Evolutionary conservation across 345 rosid genomes (phyloP).

Genomic region (Chamaenerion angustifolium): DNA sequence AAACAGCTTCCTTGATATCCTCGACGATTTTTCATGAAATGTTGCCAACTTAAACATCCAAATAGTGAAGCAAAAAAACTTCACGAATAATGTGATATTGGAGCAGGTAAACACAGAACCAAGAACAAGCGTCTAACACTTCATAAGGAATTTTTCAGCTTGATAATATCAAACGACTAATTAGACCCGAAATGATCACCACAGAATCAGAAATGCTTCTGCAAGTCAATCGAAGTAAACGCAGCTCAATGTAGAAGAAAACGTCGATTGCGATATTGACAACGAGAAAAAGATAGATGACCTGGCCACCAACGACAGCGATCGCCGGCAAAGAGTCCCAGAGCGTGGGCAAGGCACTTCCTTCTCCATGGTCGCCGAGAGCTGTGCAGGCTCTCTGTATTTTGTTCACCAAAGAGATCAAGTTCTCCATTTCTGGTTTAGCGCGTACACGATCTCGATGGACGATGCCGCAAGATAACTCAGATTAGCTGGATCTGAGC

Average conservation of each 20-base stretch:
- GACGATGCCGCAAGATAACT: too few species aligned
- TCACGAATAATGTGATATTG: too few species aligned
- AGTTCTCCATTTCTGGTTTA: constrained; percentile 52
- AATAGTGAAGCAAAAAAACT: too few species aligned
- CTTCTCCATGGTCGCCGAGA: constrained; percentile 94
- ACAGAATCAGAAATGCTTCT: background rate
- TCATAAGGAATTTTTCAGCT: background rate
- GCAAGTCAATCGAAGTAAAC: constrained; percentile 6
- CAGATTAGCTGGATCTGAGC: too few species aligned
- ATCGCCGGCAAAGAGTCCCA: constrained; percentile 97
- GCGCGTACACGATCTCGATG: too few species aligned
- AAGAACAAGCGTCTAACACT: too few species aligned
- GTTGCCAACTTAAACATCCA: too few species aligned
- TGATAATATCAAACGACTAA: background rate
- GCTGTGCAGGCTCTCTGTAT: constrained; percentile 99
- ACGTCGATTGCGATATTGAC: constrained; percentile 5
- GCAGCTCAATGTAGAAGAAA: background rate
- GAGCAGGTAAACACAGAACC: too few species aligned
- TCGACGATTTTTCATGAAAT: too few species aligned
- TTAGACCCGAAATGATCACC: background rate
- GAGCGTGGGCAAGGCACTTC: constrained; percentile 77
- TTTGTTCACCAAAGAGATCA: constrained; percentile 86
- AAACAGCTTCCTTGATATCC: too few species aligned
- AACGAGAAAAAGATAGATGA: constrained; percentile 9
- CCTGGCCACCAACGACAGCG: constrained; percentile 99